Percentiles rank a stretch among this genome's conserved stretches.
Conservation (phyloP, 1,139 yeast species). For the Eremothecium coryli region DNA sequence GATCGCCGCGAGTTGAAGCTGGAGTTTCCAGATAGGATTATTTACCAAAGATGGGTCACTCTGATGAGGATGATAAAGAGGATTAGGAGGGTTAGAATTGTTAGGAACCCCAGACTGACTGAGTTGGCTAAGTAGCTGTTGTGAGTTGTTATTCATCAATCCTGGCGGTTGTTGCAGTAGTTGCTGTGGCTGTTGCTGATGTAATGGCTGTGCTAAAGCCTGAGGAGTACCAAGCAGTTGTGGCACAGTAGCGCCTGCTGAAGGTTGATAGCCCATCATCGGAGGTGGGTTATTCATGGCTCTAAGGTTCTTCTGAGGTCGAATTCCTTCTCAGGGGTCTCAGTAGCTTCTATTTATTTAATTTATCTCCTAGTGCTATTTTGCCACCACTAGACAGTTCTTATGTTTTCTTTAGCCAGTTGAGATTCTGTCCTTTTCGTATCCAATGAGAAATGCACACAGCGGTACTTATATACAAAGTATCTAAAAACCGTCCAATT, state of each 20-base stretch:
- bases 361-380: not conserved
- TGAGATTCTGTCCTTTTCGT: too few relatives aligned
- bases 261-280: slow-evolving; percentile 14
- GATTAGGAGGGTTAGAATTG: slow-evolving; percentile 29
- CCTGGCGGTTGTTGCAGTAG: slow-evolving; percentile 17
- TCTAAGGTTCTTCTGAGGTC: not conserved
- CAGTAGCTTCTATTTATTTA: not conserved
- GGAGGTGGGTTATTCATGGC: slow-evolving; percentile 17
- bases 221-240: slow-evolving; percentile 15
- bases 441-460: too few relatives aligned
- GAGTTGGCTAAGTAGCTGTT: slow-evolving; percentile 13
- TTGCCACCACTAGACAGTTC: not conserved
- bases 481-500: too few relatives aligned
- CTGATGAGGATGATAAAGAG: slow-evolving; percentile 37
- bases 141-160: slow-evolving; percentile 11
- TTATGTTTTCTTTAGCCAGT: slow-evolving; percentile 3
- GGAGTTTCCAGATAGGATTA: slow-evolving; percentile 78
- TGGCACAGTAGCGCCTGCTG: slow-evolving; percentile 12
- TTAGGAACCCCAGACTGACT: slow-evolving; percentile 10
- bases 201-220: slow-evolving; percentile 13
- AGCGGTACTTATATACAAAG: too few relatives aligned
- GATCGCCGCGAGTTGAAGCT: slow-evolving; percentile 65
- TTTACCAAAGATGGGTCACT: slow-evolving; percentile 37
- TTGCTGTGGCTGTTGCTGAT: slow-evolving; percentile 11
- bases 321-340: not conserved